Conservation (phyloP, 768 basidiomycete genomes). For the Russula sp. region DNA sequence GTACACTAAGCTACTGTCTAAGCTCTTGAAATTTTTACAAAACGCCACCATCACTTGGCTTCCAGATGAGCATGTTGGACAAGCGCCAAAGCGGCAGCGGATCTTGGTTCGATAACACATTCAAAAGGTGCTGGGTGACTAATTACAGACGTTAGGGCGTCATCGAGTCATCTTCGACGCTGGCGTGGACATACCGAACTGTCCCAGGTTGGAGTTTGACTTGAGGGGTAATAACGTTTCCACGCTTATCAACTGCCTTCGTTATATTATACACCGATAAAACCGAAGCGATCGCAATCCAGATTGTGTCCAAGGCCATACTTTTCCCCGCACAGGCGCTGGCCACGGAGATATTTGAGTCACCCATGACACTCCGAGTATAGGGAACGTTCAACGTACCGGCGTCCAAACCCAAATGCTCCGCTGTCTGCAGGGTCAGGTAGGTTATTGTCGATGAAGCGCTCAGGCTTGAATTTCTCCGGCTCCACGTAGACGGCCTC, state of each 20-base stretch:
- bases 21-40: background rate
- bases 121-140: slow-evolving; percentile 27
- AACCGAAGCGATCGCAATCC: slow-evolving; percentile 29
- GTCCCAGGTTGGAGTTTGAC: slow-evolving; percentile 20
- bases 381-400: slow-evolving; percentile 15
- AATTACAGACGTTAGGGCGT: background rate
- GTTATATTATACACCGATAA: slow-evolving; percentile 26
- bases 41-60: background rate
- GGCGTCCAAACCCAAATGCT: slow-evolving; percentile 30
- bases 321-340: slow-evolving; percentile 27
- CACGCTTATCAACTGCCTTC: slow-evolving; percentile 22
- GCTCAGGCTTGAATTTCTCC: slow-evolving; percentile 29
- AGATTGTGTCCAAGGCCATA: slow-evolving; percentile 29
- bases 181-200: slow-evolving; percentile 9
- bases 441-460: slow-evolving; percentile 21
- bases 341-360: background rate
- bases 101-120: slow-evolving; percentile 24
- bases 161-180: background rate
- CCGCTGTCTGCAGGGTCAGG: slow-evolving; percentile 26
- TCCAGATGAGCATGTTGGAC: slow-evolving; percentile 22
- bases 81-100: slow-evolving; percentile 19
- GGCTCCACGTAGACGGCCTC: slow-evolving; percentile 28
- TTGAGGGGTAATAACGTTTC: slow-evolving; percentile 24
- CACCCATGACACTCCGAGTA: background rate
- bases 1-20: background rate